These are phyloP conservation scores for Saccharomycopsis sp. DNA, from an alignment of 805 yeast species.

Conservation along the genomic window DNA sequence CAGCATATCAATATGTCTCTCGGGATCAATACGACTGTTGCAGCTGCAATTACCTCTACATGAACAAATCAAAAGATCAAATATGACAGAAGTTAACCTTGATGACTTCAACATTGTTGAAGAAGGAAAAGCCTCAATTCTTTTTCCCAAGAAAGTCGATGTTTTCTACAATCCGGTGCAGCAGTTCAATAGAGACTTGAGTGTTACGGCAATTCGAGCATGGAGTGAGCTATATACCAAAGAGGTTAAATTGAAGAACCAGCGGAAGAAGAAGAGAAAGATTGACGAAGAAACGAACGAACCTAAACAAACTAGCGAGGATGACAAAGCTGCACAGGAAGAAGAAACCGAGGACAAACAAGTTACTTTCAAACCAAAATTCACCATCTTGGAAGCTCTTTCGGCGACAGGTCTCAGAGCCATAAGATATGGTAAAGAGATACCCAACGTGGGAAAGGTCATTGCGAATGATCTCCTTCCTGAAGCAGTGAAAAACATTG, in stretches of 20 bases:
- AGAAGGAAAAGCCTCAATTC: constrained; percentile 82
- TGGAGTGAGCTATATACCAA: constrained; percentile 63
- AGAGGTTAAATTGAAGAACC: constrained; percentile 23
- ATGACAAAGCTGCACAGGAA: constrained; percentile 5
- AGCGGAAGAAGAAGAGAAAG: constrained; percentile 29
- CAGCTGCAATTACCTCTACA: background rate
- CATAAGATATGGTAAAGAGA: constrained; percentile 85
- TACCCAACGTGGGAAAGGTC: constrained; percentile 64
- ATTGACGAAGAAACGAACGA: constrained; percentile 23
- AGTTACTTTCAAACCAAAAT: constrained; percentile 34
- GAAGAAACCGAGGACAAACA: constrained; percentile 19
- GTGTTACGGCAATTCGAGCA: constrained; percentile 78
- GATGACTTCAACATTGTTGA: constrained; percentile 36
- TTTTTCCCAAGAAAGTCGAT: constrained; percentile 66
- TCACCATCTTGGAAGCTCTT: constrained; percentile 78
- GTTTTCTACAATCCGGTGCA: constrained; percentile 96
- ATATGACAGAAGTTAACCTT: constrained; percentile 22
- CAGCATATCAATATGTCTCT: no score
- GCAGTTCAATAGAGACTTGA: constrained; percentile 90
- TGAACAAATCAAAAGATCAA: background rate
- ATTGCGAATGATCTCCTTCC: constrained; percentile 86
- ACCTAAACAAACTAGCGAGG: background rate
- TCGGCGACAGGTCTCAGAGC: constrained; percentile 96
- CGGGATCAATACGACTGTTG: no score
- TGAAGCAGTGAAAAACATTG: constrained; percentile 79